Evolutionary conservation across 2,329 filamentous ascomycete species (phyloP).

Genomic region (Karstenula rhodostoma): DNA sequence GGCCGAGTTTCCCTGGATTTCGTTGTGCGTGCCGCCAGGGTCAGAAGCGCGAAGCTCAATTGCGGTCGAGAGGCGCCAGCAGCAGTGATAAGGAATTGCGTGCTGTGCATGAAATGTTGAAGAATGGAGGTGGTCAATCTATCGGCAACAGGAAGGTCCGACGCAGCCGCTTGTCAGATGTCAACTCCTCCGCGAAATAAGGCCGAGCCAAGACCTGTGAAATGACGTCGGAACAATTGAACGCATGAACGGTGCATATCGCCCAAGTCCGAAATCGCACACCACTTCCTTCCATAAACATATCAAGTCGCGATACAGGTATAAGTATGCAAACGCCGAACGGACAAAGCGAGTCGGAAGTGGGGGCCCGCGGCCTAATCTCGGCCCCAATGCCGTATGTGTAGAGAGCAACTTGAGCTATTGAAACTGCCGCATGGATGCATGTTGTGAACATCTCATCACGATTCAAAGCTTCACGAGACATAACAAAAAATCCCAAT

Average conservation of each 20-base stretch:
- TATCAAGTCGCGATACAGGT: background rate
- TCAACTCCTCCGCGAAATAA: background rate
- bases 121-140: background rate
- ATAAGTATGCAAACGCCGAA: background rate
- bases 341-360: background rate
- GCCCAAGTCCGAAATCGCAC: background rate
- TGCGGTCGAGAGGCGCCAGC: background rate
- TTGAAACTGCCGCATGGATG: background rate
- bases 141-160: background rate
- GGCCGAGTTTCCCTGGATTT: background rate
- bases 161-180: background rate
- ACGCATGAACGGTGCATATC: background rate
- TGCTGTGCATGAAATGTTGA: background rate
- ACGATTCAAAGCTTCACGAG: background rate
- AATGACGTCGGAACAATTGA: background rate
- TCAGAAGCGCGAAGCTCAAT: background rate
- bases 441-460: background rate
- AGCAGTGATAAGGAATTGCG: background rate
- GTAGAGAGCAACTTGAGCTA: background rate
- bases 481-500: too few relatives aligned
- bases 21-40: background rate
- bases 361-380: conserved; percentile 2
- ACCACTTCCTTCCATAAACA: background rate
- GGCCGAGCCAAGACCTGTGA: background rate
- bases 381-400: conserved; percentile 8